phyloP scores from a whole-genome alignment of 352 stramenopile genomes.

The Pythium apleroticum region DNA sequence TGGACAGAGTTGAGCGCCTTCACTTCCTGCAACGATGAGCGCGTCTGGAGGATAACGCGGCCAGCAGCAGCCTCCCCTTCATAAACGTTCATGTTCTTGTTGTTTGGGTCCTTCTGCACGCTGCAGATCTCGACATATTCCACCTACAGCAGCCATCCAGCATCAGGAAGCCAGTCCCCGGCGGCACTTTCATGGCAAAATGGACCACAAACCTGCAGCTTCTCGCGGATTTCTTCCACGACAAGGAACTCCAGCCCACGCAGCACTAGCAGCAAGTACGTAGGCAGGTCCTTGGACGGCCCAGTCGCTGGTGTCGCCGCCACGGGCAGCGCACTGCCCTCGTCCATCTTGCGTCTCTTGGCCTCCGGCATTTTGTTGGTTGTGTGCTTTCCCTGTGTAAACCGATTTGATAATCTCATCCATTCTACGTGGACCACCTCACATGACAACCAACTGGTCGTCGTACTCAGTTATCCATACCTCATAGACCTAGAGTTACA shows the following conservation, averaged over 20 bases:
- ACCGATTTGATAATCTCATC: neutral
- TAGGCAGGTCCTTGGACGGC: slow-evolving; percentile 20
- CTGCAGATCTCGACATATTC: slow-evolving; percentile 65
- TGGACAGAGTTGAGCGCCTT: slow-evolving; percentile 57
- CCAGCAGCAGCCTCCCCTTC: slow-evolving; percentile 73
- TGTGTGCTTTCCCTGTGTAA: slow-evolving; percentile 13
- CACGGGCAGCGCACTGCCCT: neutral
- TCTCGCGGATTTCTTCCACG: slow-evolving; percentile 65
- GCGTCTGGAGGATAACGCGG: slow-evolving; percentile 59
- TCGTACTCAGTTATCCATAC: neutral
- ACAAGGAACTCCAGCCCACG: slow-evolving; percentile 71
- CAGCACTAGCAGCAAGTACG: slow-evolving; percentile 79
- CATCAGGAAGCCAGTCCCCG: neutral
- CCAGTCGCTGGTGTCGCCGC: neutral
- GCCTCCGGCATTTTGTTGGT: slow-evolving; percentile 8
- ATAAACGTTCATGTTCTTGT: slow-evolving; percentile 63
- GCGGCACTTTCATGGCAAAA: neutral
- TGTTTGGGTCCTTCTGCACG: slow-evolving; percentile 50
- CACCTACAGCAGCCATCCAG: slow-evolving; percentile 32
- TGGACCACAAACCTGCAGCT: slow-evolving; percentile 42
- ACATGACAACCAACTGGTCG: neutral
- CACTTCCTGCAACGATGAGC: slow-evolving; percentile 47
- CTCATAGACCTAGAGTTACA: neutral
- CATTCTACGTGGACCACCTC: slow-evolving; percentile 18
- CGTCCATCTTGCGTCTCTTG: slow-evolving; percentile 17